Evolutionary conservation across 2,329 filamentous ascomycete species (phyloP), one percentile per base, ranked within the genome.

Genomic region (Esteya vermicola): DNA sequence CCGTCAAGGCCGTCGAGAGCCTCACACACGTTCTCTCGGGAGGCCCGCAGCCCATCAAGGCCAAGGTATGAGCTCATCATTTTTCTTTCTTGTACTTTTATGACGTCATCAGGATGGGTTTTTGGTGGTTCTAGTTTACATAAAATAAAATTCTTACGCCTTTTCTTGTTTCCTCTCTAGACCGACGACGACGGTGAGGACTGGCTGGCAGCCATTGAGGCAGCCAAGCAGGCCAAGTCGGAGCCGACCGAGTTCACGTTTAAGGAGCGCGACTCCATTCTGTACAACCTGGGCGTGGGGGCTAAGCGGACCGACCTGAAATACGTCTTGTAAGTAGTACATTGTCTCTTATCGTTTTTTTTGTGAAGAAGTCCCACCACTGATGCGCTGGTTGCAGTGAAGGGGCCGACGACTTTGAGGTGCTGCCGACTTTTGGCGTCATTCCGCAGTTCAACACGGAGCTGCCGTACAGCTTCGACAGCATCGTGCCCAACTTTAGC

Each of bases 281-380:
- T 98, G 36, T 98, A 98, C 72, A 96, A 95, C 64, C 71, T 98
- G 32, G 89, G 89, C 44, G 62, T 98, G 45, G 91, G 91, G 43
- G 88, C 89, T 48, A 95, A 93, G 70, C 78, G 83, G 50, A 85
- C 75, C 23, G 85, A 98, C 46, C 72, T 98, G 30, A 75, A 79
- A 47, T 79, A 93, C 51, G 80, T 95, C 46, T 98, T 85, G 65
- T 70, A 57, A 54, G 64, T 54, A 16, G 4, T n/a, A n/a, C n/a
- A n/a, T n/a, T n/a, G n/a, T n/a, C n/a, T n/a, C n/a, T n/a, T n/a
- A n/a, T n/a, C n/a, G n/a, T n/a, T n/a, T n/a, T n/a, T n/a, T n/a
- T n/a, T n/a, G n/a, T n/a, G n/a, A n/a, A n/a, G n/a, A n/a, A n/a
- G n/a, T n/a, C n/a, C n/a, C n/a, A n/a, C n/a, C n/a, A n/a, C n/a